Evolutionary conservation across 1,284 basidiomycete genomes (phyloP), one percentile per base, ranked within the genome.

Genomic region (Sporisorium graminicola): DNA sequence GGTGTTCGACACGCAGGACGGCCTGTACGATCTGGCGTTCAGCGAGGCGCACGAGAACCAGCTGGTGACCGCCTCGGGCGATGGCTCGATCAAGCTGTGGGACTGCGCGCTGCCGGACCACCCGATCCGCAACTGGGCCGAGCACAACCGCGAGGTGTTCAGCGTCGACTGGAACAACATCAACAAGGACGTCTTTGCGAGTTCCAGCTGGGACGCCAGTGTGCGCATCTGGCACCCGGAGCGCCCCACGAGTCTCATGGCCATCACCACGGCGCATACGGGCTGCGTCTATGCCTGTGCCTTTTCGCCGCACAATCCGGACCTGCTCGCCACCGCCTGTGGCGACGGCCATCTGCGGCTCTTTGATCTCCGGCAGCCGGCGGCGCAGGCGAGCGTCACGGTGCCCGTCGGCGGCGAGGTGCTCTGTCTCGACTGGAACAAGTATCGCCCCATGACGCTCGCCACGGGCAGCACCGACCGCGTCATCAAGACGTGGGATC

Each of bases 141-240:
- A 98, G 86, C 96, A 99, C 85, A 90, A 91, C 7, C 90, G 92
- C 49, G 96, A 99, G 84, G 93, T 95, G 7, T 95, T 94, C 87
- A 92, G 92, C n/a, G 90, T 98, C 13, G 94, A 99, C 86, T 99
- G 96, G 96, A 95, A 93, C 74, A 98, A 98, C 86, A 87, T 97
- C 66, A 91, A 93, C 79, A 99, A 99, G 86, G 92, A 94, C 69
- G 89, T 90, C 1, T 98, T 99, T 86, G 90, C 90, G 5, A 95
- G 94, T 50, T 65, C 64, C n/a, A 77, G 92, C 24, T 98, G 96
- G 96, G 96, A 99, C 84, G 94, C 93, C 31, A 90, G 89, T 3
- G 90, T 96, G 42, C 95, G 97, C 86, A 85, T 98, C 27, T 98
- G 96, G 96, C 90, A 90, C 24, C 92, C 94, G 8, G 92, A 94